Evolutionary conservation across 257 asterid species (phyloP).

Genomic region (Solanum appendiculatum): DNA sequence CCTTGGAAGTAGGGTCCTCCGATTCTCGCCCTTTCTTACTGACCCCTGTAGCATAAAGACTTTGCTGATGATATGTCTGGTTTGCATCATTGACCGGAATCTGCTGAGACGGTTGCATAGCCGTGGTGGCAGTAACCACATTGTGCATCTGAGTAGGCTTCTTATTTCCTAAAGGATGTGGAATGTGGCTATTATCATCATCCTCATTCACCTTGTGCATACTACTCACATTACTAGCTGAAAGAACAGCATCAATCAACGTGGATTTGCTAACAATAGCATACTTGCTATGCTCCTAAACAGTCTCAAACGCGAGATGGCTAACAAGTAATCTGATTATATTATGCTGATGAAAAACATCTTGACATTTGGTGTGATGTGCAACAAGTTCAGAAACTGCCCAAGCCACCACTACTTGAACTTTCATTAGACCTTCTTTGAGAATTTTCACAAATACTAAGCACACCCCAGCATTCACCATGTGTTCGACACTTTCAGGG

Average conservation of each 20-base stretch:
- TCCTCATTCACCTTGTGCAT: not conserved
- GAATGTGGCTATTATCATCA: not conserved
- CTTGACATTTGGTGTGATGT: conserved; percentile 29
- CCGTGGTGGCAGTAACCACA: not conserved
- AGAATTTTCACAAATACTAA: conserved; percentile 26
- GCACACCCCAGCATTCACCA: conserved; percentile 19
- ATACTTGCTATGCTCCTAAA: conserved; percentile 30
- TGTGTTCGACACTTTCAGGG: conserved; percentile 15
- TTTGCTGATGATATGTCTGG: conserved; percentile 15
- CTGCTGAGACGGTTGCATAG: not conserved
- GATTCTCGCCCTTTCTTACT: conserved; percentile 49
- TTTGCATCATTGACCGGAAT: not conserved
- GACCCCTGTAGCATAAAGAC: conserved; percentile 28
- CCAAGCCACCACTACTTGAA: conserved; percentile 30
- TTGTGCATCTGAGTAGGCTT: not conserved
- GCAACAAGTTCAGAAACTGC: conserved; percentile 31
- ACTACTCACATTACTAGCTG: conserved; percentile 8
- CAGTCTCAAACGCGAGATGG: conserved; percentile 29
- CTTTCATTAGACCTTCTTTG: conserved; percentile 31
- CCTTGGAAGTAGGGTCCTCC: conserved; percentile 68
- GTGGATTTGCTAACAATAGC: conserved; percentile 23
- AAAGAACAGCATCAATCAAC: conserved; percentile 19
- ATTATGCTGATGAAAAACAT: conserved; percentile 31
- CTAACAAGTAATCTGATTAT: conserved; percentile 29
- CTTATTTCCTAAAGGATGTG: not conserved